Evolutionary conservation across 306 rosid genomes (phyloP), one percentile per base, ranked within the genome.

Genomic region (Psophocarpus tetragonolobus): DNA sequence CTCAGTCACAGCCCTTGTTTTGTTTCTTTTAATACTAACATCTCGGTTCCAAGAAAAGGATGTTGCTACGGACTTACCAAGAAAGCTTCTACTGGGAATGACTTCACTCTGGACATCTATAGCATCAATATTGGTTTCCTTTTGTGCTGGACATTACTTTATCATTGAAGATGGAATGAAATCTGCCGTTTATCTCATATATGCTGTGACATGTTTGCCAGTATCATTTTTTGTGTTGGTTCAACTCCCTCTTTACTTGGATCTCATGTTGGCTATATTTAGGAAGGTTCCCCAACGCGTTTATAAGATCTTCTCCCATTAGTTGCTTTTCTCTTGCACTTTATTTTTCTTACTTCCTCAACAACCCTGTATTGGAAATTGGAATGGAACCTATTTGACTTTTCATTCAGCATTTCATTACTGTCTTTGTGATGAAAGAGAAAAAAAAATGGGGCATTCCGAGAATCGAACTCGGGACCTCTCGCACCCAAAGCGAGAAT

Each of bases 401-500:
- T 45, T 15, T 50, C 23, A 10, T 2, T 20, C 6, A 21, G 30
- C 60, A 51, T 54, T 21, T 54, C 17, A 10, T 13, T 29, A 5
- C 67, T 30, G 15, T 62, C 15, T n/a, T 62, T n/a, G 26, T n/a
- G 1, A 62, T 1, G 5, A n/a, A 1, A 17, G 3, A 1, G 5
- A n/a, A 50, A 8, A 48, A 6, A 6, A 50, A 7, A n/a, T 0
- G 75, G 82, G 82, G 76, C 82, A 78, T 78, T 69, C 82, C 51
- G 82, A 78, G 82, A 78, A 78, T 78, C 82, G 64, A 78, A 78
- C 82, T 69, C 77, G 63, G 71, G 77, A 78, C 82, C 82, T 78
- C 82, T 78, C 77, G 77, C 82, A 70, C 82, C 82, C 77, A 78
- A 78, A 78, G 82, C 82, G 77, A 79, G 71, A 79, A 68, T 77